Evolutionary conservation across 805 yeast genomes (phyloP).

Genomic region (Monosporozyma solicola): DNA sequence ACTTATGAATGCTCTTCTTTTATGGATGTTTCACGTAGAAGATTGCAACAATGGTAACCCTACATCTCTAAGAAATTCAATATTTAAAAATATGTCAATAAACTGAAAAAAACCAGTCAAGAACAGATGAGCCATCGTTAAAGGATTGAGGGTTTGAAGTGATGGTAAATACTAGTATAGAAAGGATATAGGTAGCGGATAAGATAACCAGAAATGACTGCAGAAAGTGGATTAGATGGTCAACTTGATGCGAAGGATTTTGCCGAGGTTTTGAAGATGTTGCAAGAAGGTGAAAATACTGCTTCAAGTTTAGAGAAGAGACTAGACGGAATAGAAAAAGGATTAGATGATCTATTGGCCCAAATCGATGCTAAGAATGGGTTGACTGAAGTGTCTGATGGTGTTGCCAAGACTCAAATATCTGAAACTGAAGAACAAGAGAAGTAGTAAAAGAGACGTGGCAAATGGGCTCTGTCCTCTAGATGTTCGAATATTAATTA

Average conservation of each 20-base stretch:
- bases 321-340: conserved; percentile 47
- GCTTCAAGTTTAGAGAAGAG: conserved; percentile 41
- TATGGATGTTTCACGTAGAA: not conserved
- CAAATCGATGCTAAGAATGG: not conserved
- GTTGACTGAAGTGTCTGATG: not conserved
- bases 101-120: not conserved
- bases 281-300: conserved; percentile 61
- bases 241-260: conserved; percentile 54
- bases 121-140: not conserved
- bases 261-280: conserved; percentile 49
- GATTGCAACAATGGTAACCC: not conserved
- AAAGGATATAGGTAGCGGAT: not conserved
- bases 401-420: not conserved
- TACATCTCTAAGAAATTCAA: not conserved
- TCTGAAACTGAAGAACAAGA: not conserved
- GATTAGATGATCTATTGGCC: conserved; percentile 30
- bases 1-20: not conserved
- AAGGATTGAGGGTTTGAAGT: not conserved
- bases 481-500: not conserved
- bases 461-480: not conserved
- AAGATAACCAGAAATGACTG: not conserved
- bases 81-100: not conserved
- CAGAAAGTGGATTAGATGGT: conserved; percentile 20
- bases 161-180: not conserved
- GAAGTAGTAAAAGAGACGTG: not conserved